phyloP scores from a whole-genome alignment of 176 grass and related monocot species.

The Panicum miliaceum region DNA sequence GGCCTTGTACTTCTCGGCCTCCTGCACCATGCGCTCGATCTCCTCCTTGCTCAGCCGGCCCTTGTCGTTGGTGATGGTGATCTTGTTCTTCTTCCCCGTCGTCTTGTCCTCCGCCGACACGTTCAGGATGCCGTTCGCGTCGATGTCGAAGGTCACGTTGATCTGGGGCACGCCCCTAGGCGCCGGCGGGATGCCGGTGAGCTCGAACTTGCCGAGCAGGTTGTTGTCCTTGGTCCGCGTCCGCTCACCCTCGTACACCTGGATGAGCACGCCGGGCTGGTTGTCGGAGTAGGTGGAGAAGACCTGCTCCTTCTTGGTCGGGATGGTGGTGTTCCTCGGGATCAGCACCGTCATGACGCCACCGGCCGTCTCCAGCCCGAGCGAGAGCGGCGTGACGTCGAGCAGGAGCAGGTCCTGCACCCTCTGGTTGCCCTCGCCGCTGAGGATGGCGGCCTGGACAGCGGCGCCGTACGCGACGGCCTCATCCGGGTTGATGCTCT shows the following conservation, averaged over 20 bases:
- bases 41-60: constrained; percentile 86
- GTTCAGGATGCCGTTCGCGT: constrained; percentile 78
- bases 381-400: constrained; percentile 80
- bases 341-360: constrained; percentile 71
- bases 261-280: constrained; percentile 72
- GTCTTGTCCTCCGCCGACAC: constrained; percentile 85
- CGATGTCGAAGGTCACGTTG: constrained; percentile 80
- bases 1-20: constrained; percentile 72
- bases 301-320: constrained; percentile 76
- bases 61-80: constrained; percentile 90
- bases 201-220: constrained; percentile 76
- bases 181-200: constrained; percentile 69
- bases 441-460: constrained; percentile 72
- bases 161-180: constrained; percentile 75
- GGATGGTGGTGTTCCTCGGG: constrained; percentile 83
- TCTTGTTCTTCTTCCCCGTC: constrained; percentile 77
- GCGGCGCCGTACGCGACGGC: constrained; percentile 82
- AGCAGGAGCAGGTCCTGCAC: constrained; percentile 75
- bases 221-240: constrained; percentile 80
- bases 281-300: constrained; percentile 81
- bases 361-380: constrained; percentile 70
- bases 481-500: constrained; percentile 93
- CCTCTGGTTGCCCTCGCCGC: constrained; percentile 74
- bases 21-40: constrained; percentile 78
- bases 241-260: constrained; percentile 89